These are phyloP conservation scores for Wolfiporia cocos DNA, from an alignment of 1,284 basidiomycete genomes.

Conservation along the genomic window DNA sequence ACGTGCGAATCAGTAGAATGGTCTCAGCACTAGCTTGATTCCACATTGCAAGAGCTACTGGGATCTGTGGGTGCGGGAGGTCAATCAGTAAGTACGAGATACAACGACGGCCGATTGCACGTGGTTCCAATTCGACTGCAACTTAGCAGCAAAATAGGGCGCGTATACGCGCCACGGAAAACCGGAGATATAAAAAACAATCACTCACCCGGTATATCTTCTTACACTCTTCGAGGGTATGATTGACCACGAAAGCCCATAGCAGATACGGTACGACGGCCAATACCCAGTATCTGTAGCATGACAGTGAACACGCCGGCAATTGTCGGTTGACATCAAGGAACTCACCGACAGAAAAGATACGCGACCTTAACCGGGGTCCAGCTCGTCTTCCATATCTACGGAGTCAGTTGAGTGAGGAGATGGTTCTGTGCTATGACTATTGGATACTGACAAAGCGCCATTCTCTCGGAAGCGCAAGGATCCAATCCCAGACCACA, in stretches of 20 bases:
- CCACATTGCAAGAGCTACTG: slow-evolving; percentile 76
- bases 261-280: slow-evolving; percentile 69
- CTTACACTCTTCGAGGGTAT: slow-evolving; percentile 52
- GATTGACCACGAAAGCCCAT: slow-evolving; percentile 64
- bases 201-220: slow-evolving; percentile 54
- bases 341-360: slow-evolving; percentile 66
- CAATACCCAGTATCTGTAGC: slow-evolving; percentile 71
- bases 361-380: slow-evolving; percentile 75
- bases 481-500: slow-evolving; percentile 77
- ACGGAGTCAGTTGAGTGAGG: slow-evolving; percentile 8
- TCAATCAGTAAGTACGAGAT: slow-evolving; percentile 1
- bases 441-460: slow-evolving; percentile 46
- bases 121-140: background rate
- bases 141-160: background rate
- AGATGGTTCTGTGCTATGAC: background rate
- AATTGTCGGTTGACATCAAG: background rate
- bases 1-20: slow-evolving; percentile 74
- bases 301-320: background rate
- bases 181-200: background rate
- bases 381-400: slow-evolving; percentile 80
- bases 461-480: slow-evolving; percentile 68
- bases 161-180: background rate
- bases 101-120: background rate
- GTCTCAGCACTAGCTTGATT: slow-evolving; percentile 78
- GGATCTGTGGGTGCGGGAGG: slow-evolving; percentile 42